phyloP scores from a whole-genome alignment of 2,329 filamentous ascomycete species.

The Thermoascus crustaceus region DNA sequence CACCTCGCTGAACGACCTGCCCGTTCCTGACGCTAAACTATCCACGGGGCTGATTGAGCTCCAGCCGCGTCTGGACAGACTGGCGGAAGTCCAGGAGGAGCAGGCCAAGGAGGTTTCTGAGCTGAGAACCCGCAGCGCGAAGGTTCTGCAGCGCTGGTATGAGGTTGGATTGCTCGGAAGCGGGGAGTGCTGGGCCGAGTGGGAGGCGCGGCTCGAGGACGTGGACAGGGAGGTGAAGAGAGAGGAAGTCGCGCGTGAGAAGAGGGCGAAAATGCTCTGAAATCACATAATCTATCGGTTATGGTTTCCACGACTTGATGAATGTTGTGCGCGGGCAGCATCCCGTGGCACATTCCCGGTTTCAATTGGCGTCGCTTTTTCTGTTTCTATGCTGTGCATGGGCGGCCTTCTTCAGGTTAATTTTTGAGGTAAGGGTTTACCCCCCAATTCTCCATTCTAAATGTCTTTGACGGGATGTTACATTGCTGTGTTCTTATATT shows the following conservation, averaged over 20 bases:
- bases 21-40: conserved; percentile 34
- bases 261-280: conserved; percentile 41
- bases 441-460: too few relatives aligned
- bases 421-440: too few relatives aligned
- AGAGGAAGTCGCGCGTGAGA: conserved; percentile 50
- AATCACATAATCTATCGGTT: conserved; percentile 14
- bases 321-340: too few relatives aligned
- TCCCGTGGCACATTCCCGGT: too few relatives aligned
- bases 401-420: too few relatives aligned
- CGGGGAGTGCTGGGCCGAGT: conserved; percentile 61
- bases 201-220: conserved; percentile 58
- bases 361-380: too few relatives aligned
- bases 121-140: conserved; percentile 35
- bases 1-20: conserved; percentile 40
- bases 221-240: conserved; percentile 60
- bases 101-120: conserved; percentile 34
- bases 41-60: conserved; percentile 37
- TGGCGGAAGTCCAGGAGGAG: conserved; percentile 28
- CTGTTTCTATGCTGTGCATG: too few relatives aligned
- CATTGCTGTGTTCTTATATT: too few relatives aligned
- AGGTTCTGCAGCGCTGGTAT: conserved; percentile 62
- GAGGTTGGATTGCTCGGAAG: conserved; percentile 61
- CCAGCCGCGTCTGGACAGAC: conserved; percentile 32
- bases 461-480: too few relatives aligned
- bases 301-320: not conserved